These are phyloP conservation scores for Waitea zeae DNA, from an alignment of 1,284 basidiomycete genomes.

Conservation along the genomic window DNA sequence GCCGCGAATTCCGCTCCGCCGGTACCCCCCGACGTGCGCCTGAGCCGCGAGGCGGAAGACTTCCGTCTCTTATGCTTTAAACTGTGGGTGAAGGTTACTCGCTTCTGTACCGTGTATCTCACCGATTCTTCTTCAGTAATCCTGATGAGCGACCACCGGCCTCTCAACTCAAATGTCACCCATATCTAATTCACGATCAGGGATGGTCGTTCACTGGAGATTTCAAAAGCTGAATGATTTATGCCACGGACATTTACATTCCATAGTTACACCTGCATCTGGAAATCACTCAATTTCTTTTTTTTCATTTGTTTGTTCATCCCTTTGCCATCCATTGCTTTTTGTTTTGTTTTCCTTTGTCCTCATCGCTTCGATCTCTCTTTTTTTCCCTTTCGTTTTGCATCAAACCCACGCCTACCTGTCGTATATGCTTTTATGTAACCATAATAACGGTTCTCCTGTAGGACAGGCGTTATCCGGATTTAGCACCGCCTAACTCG, in stretches of 20 bases:
- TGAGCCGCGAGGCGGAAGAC: slow-evolving; percentile 67
- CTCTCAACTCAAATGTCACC: slow-evolving; percentile 66
- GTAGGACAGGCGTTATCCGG: too few species aligned
- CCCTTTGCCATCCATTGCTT: background rate
- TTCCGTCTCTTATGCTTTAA: slow-evolving; percentile 87
- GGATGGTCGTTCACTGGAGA: slow-evolving; percentile 51
- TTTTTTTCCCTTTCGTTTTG: too few species aligned
- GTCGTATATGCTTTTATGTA: too few species aligned
- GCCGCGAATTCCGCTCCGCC: slow-evolving; percentile 76
- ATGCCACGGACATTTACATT: background rate
- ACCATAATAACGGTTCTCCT: too few species aligned
- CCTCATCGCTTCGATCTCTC: background rate
- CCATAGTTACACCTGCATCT: background rate
- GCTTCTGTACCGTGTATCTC: slow-evolving; percentile 2
- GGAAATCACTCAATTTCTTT: background rate
- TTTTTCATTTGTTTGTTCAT: too few species aligned
- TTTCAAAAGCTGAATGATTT: background rate
- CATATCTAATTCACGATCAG: slow-evolving; percentile 63
- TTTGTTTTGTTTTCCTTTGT: background rate
- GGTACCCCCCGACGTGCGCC: slow-evolving; percentile 65
- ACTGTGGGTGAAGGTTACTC: slow-evolving; percentile 33
- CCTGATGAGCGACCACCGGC: slow-evolving; percentile 79
- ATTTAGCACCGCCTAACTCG: too few species aligned
- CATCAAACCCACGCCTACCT: too few species aligned
- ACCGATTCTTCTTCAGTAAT: slow-evolving; percentile 31